Evolutionary conservation across 768 basidiomycete species (phyloP).

Genomic region (Strobilomyces dryophilus): DNA sequence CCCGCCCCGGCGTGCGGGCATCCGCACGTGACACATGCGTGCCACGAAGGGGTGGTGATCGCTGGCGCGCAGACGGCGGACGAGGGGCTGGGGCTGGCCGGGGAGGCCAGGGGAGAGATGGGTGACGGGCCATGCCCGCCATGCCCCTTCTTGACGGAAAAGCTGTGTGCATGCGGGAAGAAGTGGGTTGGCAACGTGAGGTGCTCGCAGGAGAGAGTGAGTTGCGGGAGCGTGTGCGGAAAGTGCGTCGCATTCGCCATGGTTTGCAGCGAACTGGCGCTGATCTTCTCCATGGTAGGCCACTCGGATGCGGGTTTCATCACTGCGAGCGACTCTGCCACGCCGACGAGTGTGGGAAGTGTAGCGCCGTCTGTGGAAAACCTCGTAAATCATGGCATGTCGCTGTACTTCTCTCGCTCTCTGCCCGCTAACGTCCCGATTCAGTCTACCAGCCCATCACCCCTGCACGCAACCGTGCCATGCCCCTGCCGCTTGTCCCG

Average conservation of each 20-base stretch:
- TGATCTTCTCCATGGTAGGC: conserved; percentile 30
- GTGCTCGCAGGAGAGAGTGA: conserved; percentile 77
- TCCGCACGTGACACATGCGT: conserved; percentile 67
- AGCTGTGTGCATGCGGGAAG: conserved; percentile 88
- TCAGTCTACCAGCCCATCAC: conserved; percentile 64
- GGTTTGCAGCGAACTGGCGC: not conserved
- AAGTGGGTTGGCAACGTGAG: conserved; percentile 71
- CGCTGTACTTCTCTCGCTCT: not conserved
- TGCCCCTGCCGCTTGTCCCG: conserved; percentile 81
- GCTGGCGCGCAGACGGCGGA: conserved; percentile 25
- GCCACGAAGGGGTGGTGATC: conserved; percentile 63
- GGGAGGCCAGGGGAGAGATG: not conserved
- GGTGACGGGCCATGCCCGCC: conserved; percentile 60
- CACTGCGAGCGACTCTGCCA: conserved; percentile 84
- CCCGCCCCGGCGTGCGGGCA: conserved; percentile 80
- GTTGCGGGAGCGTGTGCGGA: conserved; percentile 80
- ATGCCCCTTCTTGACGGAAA: conserved; percentile 76
- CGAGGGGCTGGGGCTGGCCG: conserved; percentile 15
- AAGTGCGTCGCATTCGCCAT: conserved; percentile 42
- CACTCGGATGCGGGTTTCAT: conserved; percentile 85
- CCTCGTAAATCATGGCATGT: conserved; percentile 77
- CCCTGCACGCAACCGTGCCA: conserved; percentile 80
- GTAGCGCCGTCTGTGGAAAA: conserved; percentile 80
- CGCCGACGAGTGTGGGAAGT: conserved; percentile 72
- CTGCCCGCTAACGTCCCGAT: not conserved